Evolutionary conservation across 805 yeast genomes (phyloP).

Genomic region (Candida insectalens): DNA sequence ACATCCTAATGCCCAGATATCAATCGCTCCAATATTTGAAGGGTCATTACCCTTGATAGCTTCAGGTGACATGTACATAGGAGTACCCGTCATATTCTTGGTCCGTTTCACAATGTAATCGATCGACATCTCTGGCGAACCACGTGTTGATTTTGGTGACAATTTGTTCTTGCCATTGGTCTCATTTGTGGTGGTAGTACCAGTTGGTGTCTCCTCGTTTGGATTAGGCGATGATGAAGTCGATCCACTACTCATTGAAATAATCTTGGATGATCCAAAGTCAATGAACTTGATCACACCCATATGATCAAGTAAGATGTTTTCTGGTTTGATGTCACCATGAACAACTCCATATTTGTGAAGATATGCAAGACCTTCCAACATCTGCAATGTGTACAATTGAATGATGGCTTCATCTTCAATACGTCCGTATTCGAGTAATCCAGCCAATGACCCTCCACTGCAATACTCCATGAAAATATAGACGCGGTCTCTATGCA

Average conservation of each 20-base stretch:
- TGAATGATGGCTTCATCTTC: slow-evolving; percentile 92
- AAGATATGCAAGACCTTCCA: slow-evolving; percentile 90
- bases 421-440: slow-evolving; percentile 84
- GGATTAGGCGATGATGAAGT: background rate
- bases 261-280: slow-evolving; percentile 94
- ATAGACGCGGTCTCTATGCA: slow-evolving; percentile 89
- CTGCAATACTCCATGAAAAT: slow-evolving; percentile 97
- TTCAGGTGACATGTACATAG: slow-evolving; percentile 99
- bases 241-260: slow-evolving; percentile 34
- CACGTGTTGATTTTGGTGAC: no score
- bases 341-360: slow-evolving; percentile 96
- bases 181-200: background rate
- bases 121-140: slow-evolving; percentile 8
- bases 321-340: slow-evolving; percentile 94
- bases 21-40: slow-evolving; percentile 58
- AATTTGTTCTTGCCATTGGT: background rate
- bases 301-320: slow-evolving; percentile 78
- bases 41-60: slow-evolving; percentile 69
- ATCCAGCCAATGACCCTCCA: slow-evolving; percentile 83
- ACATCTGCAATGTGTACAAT: slow-evolving; percentile 81
- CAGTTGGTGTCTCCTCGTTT: slow-evolving; percentile 24
- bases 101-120: slow-evolving; percentile 15
- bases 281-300: slow-evolving; percentile 95
- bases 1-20: slow-evolving; percentile 96
- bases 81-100: slow-evolving; percentile 72